Evolutionary conservation across 345 rosid genomes (phyloP), one percentile per base, ranked within the genome.

Genomic region (Dipteronia dyeriana): DNA sequence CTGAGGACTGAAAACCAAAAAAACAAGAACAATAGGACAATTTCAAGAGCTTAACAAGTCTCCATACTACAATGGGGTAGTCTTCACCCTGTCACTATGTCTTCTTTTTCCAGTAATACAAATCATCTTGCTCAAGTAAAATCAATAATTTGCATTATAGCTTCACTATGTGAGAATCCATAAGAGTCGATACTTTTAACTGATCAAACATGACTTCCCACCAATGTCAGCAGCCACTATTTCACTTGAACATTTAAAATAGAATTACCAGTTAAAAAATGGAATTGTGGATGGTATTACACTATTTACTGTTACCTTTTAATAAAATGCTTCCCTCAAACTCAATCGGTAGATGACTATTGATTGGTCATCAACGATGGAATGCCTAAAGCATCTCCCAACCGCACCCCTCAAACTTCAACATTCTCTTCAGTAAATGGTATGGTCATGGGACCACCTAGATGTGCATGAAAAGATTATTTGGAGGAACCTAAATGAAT

Each of bases 21-120:
- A 68, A 80, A 75, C 22, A 70, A 43, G 14, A 49, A 31, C 9
- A 76, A 16, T 68, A 39, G 22, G 34, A 12, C 54, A 25, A 71
- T 69, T 43, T 31, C 47, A 20, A 39, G 51, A 34, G 20, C 47
- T 3, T 20, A 73, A 41, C 25, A 61, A 13, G 25, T 62, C 23
- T 62, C 25, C 19, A 62, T 1, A 26, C 41, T 25, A 45, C 45
- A 26, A 9, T 12, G 49, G 68, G 68, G 19, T 16, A 17, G 26
- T 62, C 7, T 62, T 23, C 67, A 60, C 23, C 14, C 61, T 31
- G 47, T n/a, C 57, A 74, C 19, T 16, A 45, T 72, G 12, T 20
- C 7, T 72, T 34, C n/a, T 34, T 22, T 29, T 45, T n/a, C 51
- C 74, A n/a, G 65, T 57, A 56, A 72, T 34, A 9, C 5, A 7